These are phyloP conservation scores for Paramyrothecium roridum DNA, from an alignment of 2,329 filamentous ascomycete genomes.

Conservation along the genomic window DNA sequence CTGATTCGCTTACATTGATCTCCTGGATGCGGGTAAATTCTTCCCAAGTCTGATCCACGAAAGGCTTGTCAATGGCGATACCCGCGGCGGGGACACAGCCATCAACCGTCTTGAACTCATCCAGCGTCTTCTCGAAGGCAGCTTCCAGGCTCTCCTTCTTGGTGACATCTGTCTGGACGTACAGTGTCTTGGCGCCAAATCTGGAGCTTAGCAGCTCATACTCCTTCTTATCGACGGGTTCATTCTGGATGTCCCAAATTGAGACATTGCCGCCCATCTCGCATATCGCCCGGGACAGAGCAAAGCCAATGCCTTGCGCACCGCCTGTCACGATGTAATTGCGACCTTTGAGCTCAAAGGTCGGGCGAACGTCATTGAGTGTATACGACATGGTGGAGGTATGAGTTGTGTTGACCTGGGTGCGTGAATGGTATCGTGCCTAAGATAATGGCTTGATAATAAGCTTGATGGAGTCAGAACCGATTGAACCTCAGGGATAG, in stretches of 20 bases:
- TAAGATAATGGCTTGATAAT: no score
- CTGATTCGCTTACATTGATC: constrained; percentile 32
- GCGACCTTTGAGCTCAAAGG: constrained; percentile 28
- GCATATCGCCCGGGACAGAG: constrained; percentile 30
- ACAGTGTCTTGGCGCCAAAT: constrained; percentile 19
- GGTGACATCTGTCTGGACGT: constrained; percentile 27
- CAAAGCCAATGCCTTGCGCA: constrained; percentile 35
- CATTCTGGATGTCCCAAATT: constrained; percentile 27
- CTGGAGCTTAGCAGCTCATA: constrained; percentile 16
- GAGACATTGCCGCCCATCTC: constrained; percentile 38
- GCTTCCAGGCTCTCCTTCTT: constrained; percentile 21
- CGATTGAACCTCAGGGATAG: no score
- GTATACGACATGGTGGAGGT: no score
- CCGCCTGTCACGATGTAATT: constrained; percentile 37
- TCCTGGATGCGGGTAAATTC: constrained; percentile 36
- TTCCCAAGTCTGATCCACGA: constrained; percentile 39
- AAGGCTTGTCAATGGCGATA: constrained; percentile 40
- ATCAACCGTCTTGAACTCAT: constrained; percentile 21
- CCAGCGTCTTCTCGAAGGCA: constrained; percentile 17
- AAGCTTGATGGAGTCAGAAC: no score
- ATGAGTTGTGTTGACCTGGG: no score
- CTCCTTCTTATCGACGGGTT: constrained; percentile 20
- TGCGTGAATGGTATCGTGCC: no score
- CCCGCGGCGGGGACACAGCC: constrained; percentile 31
- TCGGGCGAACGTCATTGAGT: background rate